phyloP scores from a whole-genome alignment of 495 filamentous ascomycete species.

The Lindgomyces ingoldianus region DNA sequence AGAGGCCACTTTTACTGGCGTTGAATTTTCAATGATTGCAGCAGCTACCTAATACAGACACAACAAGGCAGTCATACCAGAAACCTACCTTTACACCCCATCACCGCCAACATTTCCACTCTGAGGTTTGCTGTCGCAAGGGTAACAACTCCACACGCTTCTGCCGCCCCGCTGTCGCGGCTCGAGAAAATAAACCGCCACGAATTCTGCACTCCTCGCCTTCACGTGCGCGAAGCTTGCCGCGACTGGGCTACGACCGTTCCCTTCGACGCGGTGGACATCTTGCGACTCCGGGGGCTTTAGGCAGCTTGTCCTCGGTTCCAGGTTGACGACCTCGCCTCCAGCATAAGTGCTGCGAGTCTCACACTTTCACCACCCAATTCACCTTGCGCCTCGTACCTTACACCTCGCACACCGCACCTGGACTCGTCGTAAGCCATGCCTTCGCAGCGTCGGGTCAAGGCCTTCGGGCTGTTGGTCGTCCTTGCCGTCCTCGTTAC shows the following conservation, averaged over 20 bases:
- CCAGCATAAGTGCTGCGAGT: neutral
- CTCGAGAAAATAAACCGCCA: too few relatives aligned
- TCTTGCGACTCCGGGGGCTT: neutral
- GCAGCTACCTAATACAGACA: neutral
- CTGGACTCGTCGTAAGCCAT: slow-evolving; percentile 48
- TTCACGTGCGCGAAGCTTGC: too few relatives aligned
- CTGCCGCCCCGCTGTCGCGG: too few relatives aligned
- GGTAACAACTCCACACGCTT: too few relatives aligned
- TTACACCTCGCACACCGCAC: neutral
- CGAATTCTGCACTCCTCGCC: too few relatives aligned
- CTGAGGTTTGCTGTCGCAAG: too few relatives aligned
- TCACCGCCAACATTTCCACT: neutral
- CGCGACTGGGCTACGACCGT: neutral
- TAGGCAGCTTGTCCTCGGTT: neutral
- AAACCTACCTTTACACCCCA: neutral
- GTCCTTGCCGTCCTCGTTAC: slow-evolving; percentile 59
- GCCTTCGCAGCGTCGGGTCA: slow-evolving; percentile 69
- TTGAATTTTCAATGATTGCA: neutral
- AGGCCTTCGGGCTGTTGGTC: slow-evolving; percentile 58
- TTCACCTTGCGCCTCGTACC: neutral
- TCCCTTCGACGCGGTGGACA: neutral
- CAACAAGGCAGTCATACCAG: neutral
- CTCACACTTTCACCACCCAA: neutral
- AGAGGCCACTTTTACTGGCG: neutral
- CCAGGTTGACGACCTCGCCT: neutral